A percentile compares a stretch with the other conserved stretches of the same genome.
Evolutionary conservation across 768 basidiomycete species (phyloP).

Genomic region (Amyloporia xantha): DNA sequence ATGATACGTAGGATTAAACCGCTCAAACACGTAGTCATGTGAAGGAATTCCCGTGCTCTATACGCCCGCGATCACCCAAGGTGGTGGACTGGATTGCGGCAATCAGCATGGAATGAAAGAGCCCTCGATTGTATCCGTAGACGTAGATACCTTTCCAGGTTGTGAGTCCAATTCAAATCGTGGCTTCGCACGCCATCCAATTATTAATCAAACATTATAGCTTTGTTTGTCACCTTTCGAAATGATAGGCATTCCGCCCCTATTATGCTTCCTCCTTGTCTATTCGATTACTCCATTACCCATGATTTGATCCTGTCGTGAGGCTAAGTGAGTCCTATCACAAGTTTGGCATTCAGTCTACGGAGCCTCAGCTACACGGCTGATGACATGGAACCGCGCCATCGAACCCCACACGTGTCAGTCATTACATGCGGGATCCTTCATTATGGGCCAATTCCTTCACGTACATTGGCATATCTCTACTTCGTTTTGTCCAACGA

Average conservation of each 20-base stretch:
- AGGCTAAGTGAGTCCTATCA: too few species aligned
- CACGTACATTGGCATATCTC: too few species aligned
- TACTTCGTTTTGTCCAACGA: too few species aligned
- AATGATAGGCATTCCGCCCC: neutral
- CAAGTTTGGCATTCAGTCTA: too few species aligned
- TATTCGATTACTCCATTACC: too few species aligned
- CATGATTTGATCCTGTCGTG: too few species aligned
- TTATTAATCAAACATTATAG: neutral
- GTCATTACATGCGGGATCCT: too few species aligned
- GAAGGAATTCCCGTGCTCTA: constrained; percentile 40
- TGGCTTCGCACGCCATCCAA: too few species aligned
- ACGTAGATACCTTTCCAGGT: neutral
- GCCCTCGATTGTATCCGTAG: neutral
- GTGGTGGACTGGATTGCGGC: constrained; percentile 1
- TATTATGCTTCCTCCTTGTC: neutral
- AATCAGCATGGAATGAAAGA: neutral
- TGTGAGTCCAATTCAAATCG: neutral
- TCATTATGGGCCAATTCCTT: too few species aligned
- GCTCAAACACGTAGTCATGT: constrained; percentile 41
- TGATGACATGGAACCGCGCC: too few species aligned
- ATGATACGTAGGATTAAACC: neutral
- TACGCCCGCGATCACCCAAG: constrained; percentile 32
- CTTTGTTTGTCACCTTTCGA: neutral
- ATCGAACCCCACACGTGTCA: too few species aligned
- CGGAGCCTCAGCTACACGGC: too few species aligned